These are phyloP conservation scores for Daedalea quercina DNA, from an alignment of 768 basidiomycete species.

Conservation along the genomic window DNA sequence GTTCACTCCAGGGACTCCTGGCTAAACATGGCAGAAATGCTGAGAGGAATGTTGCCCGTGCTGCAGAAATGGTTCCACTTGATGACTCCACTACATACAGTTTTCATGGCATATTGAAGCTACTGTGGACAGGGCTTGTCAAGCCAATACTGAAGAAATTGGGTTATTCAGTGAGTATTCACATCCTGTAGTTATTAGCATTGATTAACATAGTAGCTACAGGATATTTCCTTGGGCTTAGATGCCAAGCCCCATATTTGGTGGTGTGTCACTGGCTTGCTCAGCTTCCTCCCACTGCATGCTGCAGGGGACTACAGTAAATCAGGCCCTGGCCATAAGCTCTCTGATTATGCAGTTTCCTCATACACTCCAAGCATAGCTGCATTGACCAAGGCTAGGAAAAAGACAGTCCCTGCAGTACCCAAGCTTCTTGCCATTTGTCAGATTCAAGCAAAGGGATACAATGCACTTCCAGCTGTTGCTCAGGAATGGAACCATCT, in stretches of 20 bases:
- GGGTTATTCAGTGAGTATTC: neutral
- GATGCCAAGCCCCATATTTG: neutral
- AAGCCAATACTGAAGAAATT: neutral
- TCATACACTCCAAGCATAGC: neutral
- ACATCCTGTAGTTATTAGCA: too few species aligned
- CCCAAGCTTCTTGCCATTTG: too few species aligned
- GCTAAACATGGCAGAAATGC: neutral
- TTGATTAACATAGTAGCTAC: neutral
- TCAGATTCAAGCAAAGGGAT: too few species aligned
- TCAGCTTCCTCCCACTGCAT: neutral
- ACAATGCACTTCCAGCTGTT: neutral
- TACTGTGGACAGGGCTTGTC: neutral
- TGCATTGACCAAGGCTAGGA: neutral
- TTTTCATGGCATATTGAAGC: neutral
- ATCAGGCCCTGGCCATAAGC: neutral
- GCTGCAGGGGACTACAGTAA: neutral
- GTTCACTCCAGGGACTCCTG: neutral
- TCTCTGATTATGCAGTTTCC: neutral
- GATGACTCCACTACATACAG: too few species aligned
- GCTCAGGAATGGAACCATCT: neutral
- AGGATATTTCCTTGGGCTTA: neutral
- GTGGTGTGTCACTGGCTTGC: neutral
- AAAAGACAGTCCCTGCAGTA: too few species aligned
- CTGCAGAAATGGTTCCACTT: too few species aligned
- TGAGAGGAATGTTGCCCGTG: neutral